These are phyloP conservation scores for Thermomyces lanuginosus DNA, from an alignment of 2,329 filamentous ascomycete species.

Conservation along the genomic window DNA sequence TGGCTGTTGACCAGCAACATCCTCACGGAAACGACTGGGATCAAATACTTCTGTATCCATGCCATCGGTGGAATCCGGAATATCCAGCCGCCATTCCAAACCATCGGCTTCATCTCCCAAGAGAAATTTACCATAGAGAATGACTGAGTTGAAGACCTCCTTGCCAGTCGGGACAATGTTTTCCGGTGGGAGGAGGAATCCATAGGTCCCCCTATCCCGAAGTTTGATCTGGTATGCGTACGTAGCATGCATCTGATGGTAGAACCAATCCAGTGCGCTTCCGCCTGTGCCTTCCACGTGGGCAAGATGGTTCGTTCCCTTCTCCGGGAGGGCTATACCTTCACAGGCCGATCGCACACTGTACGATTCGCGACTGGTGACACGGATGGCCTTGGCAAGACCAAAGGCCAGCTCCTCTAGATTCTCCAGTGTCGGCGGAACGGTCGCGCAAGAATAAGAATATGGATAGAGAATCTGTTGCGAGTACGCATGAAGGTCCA, in stretches of 20 bases:
- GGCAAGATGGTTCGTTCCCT: slow-evolving; percentile 21
- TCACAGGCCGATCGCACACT: slow-evolving; percentile 74
- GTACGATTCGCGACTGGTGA: slow-evolving; percentile 60
- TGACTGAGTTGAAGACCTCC: slow-evolving; percentile 67
- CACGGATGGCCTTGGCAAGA: slow-evolving; percentile 72
- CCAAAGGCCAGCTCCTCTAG: slow-evolving; percentile 79
- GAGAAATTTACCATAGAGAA: slow-evolving; percentile 63
- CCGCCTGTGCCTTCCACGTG: slow-evolving; percentile 63
- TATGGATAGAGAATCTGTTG: slow-evolving; percentile 91
- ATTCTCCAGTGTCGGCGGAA: slow-evolving; percentile 78
- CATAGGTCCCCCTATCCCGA: slow-evolving; percentile 82
- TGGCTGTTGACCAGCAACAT: neutral
- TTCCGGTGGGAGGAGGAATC: slow-evolving; percentile 73
- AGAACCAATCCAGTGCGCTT: slow-evolving; percentile 87
- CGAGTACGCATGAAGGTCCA: slow-evolving; percentile 89
- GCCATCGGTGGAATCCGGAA: slow-evolving; percentile 2
- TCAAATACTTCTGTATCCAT: neutral
- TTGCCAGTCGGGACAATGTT: slow-evolving; percentile 80
- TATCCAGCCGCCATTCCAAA: slow-evolving; percentile 5
- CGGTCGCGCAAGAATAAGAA: slow-evolving; percentile 60
- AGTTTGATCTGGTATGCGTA: slow-evolving; percentile 91
- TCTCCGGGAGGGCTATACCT: slow-evolving; percentile 42
- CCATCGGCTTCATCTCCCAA: slow-evolving; percentile 2
- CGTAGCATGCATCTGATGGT: slow-evolving; percentile 64
- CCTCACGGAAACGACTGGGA: neutral